Percentiles rank a stretch among this genome's conserved stretches.
These are phyloP conservation scores for Neofusicoccum sp. DNA, from an alignment of 2,329 filamentous ascomycete species.

Conservation along the genomic window DNA sequence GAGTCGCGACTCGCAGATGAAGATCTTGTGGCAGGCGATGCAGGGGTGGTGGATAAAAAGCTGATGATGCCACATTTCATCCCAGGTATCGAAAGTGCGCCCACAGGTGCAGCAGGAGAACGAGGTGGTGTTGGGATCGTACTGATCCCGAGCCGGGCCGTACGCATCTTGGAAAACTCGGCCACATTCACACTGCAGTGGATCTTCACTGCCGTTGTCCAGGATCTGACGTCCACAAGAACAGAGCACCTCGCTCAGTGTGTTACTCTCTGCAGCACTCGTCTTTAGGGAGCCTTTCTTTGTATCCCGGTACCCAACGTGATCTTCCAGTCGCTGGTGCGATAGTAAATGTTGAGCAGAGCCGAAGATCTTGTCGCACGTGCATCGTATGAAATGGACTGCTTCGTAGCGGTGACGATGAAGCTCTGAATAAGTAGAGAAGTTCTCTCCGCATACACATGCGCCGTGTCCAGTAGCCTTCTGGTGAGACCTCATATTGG, in stretches of 20 bases:
- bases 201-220: background rate
- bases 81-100: conserved; percentile 15
- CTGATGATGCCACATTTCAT: conserved; percentile 21
- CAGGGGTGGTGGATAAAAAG: conserved; percentile 21
- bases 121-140: background rate
- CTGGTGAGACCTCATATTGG: conserved; percentile 12
- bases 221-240: conserved; percentile 9
- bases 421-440: conserved; percentile 16
- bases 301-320: conserved; percentile 15
- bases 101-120: conserved; percentile 16
- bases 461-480: conserved; percentile 19
- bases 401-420: conserved; percentile 15
- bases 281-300: conserved; percentile 16
- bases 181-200: conserved; percentile 8
- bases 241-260: conserved; percentile 17
- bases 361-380: conserved; percentile 9
- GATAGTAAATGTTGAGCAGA: conserved; percentile 18
- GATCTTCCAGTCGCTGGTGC: conserved; percentile 20
- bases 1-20: conserved; percentile 15
- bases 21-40: conserved; percentile 20
- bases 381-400: conserved; percentile 15
- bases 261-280: conserved; percentile 11
- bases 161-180: conserved; percentile 13
- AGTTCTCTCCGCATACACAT: conserved; percentile 19
- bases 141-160: conserved; percentile 9